Evolutionary conservation across 139 green algal species (phyloP).

Genomic region (Chlorella sp.): DNA sequence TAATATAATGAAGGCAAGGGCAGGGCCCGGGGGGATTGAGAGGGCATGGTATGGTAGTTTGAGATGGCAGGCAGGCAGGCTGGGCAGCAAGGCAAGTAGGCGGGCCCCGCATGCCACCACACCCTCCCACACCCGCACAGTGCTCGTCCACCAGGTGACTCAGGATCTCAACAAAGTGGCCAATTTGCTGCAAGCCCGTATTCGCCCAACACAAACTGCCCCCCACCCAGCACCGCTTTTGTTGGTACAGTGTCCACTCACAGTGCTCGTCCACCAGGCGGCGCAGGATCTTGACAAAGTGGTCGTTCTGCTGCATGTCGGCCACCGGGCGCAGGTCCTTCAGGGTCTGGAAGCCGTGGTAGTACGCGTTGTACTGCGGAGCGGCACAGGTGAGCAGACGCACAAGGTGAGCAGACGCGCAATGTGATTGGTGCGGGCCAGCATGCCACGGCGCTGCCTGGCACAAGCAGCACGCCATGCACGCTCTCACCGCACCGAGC

Average conservation of each 20-base stretch:
- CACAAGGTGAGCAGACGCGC: no score
- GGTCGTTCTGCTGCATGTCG: constrained; percentile 71
- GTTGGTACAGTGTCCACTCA: constrained; percentile 36
- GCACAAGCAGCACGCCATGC: no score
- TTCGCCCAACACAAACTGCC: not conserved
- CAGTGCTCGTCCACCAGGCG: constrained; percentile 88
- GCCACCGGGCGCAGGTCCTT: constrained; percentile 47
- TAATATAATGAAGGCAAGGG: no score
- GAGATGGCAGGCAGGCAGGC: no score
- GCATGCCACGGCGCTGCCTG: no score
- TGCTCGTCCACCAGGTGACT: not conserved
- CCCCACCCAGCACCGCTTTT: not conserved
- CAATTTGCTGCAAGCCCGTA: not conserved
- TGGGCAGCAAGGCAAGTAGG: not conserved
- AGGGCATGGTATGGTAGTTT: no score
- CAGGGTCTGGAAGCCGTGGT: constrained; percentile 76
- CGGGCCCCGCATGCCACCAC: not conserved
- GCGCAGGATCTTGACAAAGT: constrained; percentile 75
- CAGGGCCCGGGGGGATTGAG: no score
- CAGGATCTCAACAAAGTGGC: not conserved
- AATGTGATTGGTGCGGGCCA: no score
- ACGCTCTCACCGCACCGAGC: not conserved
- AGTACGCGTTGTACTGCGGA: constrained; percentile 79
- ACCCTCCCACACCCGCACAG: not conserved
- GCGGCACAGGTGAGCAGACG: no score